Evolutionary conservation across 2,329 filamentous ascomycete genomes (phyloP), one percentile per base, ranked within the genome.

Genomic region (Verticillium albo-atrum): DNA sequence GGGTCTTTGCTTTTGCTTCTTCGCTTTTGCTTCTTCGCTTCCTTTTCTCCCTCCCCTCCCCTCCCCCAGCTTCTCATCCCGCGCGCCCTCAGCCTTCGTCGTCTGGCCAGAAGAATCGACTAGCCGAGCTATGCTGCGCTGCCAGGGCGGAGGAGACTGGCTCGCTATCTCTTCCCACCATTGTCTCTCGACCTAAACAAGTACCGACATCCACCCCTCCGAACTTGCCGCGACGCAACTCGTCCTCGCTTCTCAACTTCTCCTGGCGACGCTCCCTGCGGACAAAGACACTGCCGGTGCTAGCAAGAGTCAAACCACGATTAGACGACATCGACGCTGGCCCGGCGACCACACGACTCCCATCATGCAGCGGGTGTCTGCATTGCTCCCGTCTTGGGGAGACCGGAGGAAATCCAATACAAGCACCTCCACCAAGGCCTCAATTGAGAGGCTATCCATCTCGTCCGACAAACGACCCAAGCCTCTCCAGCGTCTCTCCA

Each of bases 401-500:
- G 75, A 78, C 62, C 78, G 72, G 69, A 76, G 76, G 66, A 72
- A 70, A 55, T 75, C 72, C 57, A 68, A 64, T 67, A 70, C 65
- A 56, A 69, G 64, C 58, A 67, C 64, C 53, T 63, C 63, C 58
- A 66, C 67, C 61, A 71, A 69, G 57, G 69, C 62, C 55, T 71
- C 70, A 42, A 63, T 69, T 66, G 70, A 74, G 55, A 71, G 70
- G 61, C 70, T 80, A 32, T 79, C 79, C 60, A 74, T 75, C 55
- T 80, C 78, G 77, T 73, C 77, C 65, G 70, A 74, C 67, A 65
- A 74, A 72, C 71, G 79, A 62, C 85, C 87, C 61, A 80, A 85
- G 37, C 87, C 88, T 3, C 83, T 89, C 63, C 90, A 90, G 68
- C 83, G 79, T 60, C 72, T 90, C 54, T 58, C 56, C 3, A 88